Conservation (phyloP, 2,329 filamentous ascomycete genomes). For the Botrytis elliptica region DNA sequence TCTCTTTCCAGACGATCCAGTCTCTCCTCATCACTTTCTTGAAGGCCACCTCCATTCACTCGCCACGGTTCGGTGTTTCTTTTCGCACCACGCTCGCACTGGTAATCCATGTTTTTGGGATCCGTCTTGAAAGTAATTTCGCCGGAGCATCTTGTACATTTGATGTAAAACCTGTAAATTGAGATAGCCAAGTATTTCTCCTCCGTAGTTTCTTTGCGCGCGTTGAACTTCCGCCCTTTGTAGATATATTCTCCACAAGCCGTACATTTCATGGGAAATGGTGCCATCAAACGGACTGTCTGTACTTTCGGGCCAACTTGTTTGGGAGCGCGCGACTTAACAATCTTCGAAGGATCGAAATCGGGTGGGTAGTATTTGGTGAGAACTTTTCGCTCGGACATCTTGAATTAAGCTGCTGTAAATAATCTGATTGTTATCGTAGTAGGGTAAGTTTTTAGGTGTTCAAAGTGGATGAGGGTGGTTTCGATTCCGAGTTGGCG, state of each 20-base stretch:
- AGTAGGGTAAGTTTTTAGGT: background rate
- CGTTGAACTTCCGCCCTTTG: constrained; percentile 93
- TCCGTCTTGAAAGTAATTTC: constrained; percentile 95
- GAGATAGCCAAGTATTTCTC: constrained; percentile 87
- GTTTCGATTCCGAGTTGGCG: constrained; percentile 2
- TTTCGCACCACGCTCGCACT: constrained; percentile 74
- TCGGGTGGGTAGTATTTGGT: constrained; percentile 67
- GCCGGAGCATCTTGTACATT: constrained; percentile 79
- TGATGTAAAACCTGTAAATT: constrained; percentile 87
- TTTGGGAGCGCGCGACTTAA: constrained; percentile 67
- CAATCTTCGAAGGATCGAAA: constrained; percentile 85
- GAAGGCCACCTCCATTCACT: constrained; percentile 49
- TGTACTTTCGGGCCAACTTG: constrained; percentile 75
- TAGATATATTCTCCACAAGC: constrained; percentile 79
- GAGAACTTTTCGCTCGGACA: constrained; percentile 86
- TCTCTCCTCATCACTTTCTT: constrained; percentile 85
- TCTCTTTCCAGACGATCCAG: constrained; percentile 81
- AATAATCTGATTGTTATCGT: background rate
- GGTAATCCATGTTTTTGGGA: constrained; percentile 92
- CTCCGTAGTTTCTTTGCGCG: constrained; percentile 86
- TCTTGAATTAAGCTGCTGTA: constrained; percentile 41
- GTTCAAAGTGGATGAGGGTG: background rate
- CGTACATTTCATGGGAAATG: constrained; percentile 76
- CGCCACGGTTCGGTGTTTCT: constrained; percentile 94
- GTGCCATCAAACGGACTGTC: constrained; percentile 86